A percentile compares a stretch with the other conserved stretches of the same genome.
Evolutionary conservation across 108 stramenopile species (phyloP).

Genomic region (Bacterosira constricta): DNA sequence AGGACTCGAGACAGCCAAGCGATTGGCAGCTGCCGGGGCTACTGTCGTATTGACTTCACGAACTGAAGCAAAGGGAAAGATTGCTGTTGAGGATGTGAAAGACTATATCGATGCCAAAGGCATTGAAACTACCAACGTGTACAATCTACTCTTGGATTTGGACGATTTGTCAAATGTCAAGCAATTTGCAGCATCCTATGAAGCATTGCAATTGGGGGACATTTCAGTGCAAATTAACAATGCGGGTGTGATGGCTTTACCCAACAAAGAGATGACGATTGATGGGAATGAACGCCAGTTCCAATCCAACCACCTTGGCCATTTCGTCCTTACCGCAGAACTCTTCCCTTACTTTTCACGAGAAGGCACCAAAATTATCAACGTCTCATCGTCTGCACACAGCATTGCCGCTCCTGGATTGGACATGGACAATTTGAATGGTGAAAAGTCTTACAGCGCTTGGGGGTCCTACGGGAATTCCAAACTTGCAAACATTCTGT

Average conservation of each 20-base stretch:
- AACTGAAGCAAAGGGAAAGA: constrained; percentile 53
- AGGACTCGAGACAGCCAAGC: constrained; percentile 82
- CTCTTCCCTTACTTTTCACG: constrained; percentile 57
- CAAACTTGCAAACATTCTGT: constrained; percentile 84
- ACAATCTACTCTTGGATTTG: too few relatives aligned
- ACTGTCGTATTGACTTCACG: constrained; percentile 78
- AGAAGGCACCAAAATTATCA: constrained; percentile 61
- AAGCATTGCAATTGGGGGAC: constrained; percentile 28
- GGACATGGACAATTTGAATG: constrained; percentile 68
- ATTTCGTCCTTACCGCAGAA: constrained; percentile 76
- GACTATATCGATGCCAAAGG: constrained; percentile 42
- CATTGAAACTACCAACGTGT: constrained; percentile 37
- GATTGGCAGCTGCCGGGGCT: constrained; percentile 76
- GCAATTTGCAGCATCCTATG: constrained; percentile 58
- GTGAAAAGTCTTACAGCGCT: constrained; percentile 62
- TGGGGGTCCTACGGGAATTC: constrained; percentile 75
- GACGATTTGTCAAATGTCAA: constrained; percentile 66
- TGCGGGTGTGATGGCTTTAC: constrained; percentile 92
- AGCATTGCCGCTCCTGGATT: constrained; percentile 54
- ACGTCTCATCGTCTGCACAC: constrained; percentile 72
- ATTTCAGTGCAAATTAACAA: constrained; percentile 85
- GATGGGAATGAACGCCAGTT: constrained; percentile 88
- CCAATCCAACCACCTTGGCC: constrained; percentile 87
- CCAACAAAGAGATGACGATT: constrained; percentile 60
- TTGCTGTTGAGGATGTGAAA: constrained; percentile 56